Conservation (phyloP, 1,139 yeast genomes). For the Debaryomyces fabryi region DNA sequence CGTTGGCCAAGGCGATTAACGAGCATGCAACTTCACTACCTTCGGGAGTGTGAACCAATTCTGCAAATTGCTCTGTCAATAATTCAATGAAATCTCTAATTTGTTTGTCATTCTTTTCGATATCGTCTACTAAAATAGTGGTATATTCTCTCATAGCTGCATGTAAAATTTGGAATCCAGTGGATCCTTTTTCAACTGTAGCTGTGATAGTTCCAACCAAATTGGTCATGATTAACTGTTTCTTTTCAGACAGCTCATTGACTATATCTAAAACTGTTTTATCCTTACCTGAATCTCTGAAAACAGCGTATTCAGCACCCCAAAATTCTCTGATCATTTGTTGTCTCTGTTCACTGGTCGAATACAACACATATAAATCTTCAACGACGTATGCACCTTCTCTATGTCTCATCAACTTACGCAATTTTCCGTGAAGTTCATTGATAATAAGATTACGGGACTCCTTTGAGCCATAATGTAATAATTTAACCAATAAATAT, state of each 20-base stretch:
- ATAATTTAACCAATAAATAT: constrained; percentile 80
- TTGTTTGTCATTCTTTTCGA: constrained; percentile 55
- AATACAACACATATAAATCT: constrained; percentile 84
- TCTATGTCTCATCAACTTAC: constrained; percentile 93
- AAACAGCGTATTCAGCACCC: constrained; percentile 95
- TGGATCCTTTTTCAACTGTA: constrained; percentile 92
- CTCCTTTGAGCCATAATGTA: constrained; percentile 88
- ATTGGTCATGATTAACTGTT: constrained; percentile 74
- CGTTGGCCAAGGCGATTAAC: constrained; percentile 78
- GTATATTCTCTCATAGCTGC: constrained; percentile 94
- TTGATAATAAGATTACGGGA: constrained; percentile 74
- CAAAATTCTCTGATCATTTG: constrained; percentile 95
- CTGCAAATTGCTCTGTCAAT: constrained; percentile 87
- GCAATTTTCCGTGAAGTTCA: constrained; percentile 86
- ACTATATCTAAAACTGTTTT: constrained; percentile 68
- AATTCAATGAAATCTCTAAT: constrained; percentile 82
- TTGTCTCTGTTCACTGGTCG: constrained; percentile 79
- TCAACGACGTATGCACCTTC: constrained; percentile 99
- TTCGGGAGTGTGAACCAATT: constrained; percentile 91
- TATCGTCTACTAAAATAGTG: constrained; percentile 59
- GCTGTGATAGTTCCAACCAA: constrained; percentile 83
- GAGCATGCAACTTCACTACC: constrained; percentile 90
- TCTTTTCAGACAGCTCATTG: constrained; percentile 77
- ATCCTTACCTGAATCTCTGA: constrained; percentile 72
- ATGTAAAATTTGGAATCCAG: constrained; percentile 94